phyloP scores from a whole-genome alignment of 2,329 filamentous ascomycete species.

The Penicillium carneum region DNA sequence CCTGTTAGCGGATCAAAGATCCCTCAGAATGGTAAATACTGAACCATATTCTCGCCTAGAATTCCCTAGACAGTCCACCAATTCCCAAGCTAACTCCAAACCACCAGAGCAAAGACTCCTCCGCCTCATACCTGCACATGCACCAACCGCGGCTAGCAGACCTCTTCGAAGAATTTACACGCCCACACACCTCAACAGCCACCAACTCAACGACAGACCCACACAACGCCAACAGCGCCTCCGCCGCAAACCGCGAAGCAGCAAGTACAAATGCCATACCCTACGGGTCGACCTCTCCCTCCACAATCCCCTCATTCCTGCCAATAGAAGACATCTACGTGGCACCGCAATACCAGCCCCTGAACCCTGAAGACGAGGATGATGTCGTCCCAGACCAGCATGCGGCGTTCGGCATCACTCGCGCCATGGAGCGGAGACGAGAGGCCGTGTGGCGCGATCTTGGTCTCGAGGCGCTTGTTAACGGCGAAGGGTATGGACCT shows the following conservation, averaged over 20 bases:
- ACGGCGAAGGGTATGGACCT: slow-evolving; percentile 35
- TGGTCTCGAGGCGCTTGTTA: slow-evolving; percentile 61
- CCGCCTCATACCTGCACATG: slow-evolving; percentile 58
- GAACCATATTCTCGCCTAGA: too few species aligned
- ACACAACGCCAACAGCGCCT: slow-evolving; percentile 13
- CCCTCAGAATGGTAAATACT: slow-evolving; percentile 1
- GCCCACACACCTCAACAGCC: slow-evolving; percentile 49
- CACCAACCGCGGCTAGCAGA: slow-evolving; percentile 58
- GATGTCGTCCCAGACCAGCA: slow-evolving; percentile 73
- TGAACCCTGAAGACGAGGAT: slow-evolving; percentile 72
- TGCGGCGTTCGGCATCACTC: slow-evolving; percentile 70
- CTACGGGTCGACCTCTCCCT: slow-evolving; percentile 42
- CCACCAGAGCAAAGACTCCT: slow-evolving; percentile 59
- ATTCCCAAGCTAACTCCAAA: slow-evolving; percentile 9
- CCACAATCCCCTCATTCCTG: slow-evolving; percentile 53
- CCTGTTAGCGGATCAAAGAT: not conserved
- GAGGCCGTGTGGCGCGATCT: slow-evolving; percentile 67
- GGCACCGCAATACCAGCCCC: slow-evolving; percentile 65
- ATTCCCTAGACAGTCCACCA: not conserved
- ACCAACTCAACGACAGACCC: slow-evolving; percentile 8
- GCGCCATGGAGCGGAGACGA: slow-evolving; percentile 64
- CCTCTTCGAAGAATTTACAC: slow-evolving; percentile 60
- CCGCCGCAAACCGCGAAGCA: slow-evolving; percentile 5
- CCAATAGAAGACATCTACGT: slow-evolving; percentile 69
- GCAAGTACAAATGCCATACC: slow-evolving; percentile 29